Evolutionary conservation across 768 basidiomycete species (phyloP), one percentile per base, ranked within the genome.

Genomic region (Tylopilus sp.): DNA sequence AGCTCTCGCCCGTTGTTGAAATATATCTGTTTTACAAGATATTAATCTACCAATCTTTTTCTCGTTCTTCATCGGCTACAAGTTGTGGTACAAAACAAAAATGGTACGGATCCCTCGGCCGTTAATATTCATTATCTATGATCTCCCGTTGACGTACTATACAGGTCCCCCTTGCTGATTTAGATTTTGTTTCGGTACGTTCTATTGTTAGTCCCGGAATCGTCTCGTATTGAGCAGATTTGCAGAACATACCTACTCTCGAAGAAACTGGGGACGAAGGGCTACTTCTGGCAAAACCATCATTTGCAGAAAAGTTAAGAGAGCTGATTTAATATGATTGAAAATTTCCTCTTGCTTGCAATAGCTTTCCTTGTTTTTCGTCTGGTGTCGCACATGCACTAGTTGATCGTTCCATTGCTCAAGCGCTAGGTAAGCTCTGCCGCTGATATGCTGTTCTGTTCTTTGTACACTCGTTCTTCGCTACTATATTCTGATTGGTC

Each of bases 151-250:
- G 25, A 48, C 48, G 11, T 9, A 8, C 14, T 33, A 26, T 14
- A 21, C 28, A 65, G 63, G 8, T n/a, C 38, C 51, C 60, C 25
- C 60, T 65, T 19, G 43, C 37, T 22, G 81, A 89, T 59, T 85
- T 87, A 80, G 87, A 89, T 66, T 85, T 88, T 55, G 78, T 82
- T 53, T 85, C 86, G 31, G 84, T 83, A 53, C 49, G 80, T 67
- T 48, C 28, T 0, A 9, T 26, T 25, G 8, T 16, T 12, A 26
- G 36, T 19, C n/a, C 2, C 13, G 1, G 30, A 24, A 10, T 24
- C 9, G 12, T n/a, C 28, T 8, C 4, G n/a, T 34, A 13, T 42
- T 64, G 24, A 54, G 6, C 13, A 37, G 28, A 45, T 6, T 25
- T 34, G 6, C 56, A 85, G 82, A 80, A 85, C 50, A 84, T 89